phyloP scores from a whole-genome alignment of 2,329 filamentous ascomycete genomes.

The Trichothecium roseum region DNA sequence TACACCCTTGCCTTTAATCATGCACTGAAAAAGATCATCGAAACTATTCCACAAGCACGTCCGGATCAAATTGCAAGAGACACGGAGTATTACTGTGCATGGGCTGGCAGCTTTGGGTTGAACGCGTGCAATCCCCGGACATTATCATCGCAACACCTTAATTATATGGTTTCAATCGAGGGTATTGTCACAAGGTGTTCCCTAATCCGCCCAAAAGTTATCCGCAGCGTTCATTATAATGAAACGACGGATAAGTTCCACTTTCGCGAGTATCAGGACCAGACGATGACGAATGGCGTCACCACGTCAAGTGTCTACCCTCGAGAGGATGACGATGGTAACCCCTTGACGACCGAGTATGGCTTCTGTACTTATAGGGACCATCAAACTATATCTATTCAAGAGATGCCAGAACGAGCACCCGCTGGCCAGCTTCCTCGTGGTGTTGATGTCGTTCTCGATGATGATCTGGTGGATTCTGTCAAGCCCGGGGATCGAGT shows the following conservation, averaged over 20 bases:
- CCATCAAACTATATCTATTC: constrained; percentile 95
- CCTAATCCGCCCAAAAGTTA: constrained; percentile 90
- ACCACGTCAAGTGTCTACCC: constrained; percentile 90
- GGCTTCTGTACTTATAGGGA: constrained; percentile 93
- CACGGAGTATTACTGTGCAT: constrained; percentile 91
- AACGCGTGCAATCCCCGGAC: constrained; percentile 92
- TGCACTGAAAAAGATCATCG: constrained; percentile 80
- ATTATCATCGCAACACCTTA: constrained; percentile 77
- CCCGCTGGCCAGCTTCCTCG: constrained; percentile 91
- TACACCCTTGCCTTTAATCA: constrained; percentile 80
- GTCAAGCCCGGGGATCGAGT: constrained; percentile 95
- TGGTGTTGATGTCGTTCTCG: constrained; percentile 90
- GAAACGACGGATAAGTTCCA: constrained; percentile 79
- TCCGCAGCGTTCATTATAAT: constrained; percentile 96
- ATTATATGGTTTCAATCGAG: constrained; percentile 94
- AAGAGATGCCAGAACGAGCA: constrained; percentile 97
- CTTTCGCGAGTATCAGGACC: constrained; percentile 84
- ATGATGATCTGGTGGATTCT: constrained; percentile 90
- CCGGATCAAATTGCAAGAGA: constrained; percentile 69
- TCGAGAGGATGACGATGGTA: constrained; percentile 85
- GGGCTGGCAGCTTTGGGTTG: constrained; percentile 89
- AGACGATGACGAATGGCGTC: constrained; percentile 91
- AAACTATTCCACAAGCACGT: constrained; percentile 65
- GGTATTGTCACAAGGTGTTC: constrained; percentile 96
- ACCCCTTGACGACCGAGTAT: constrained; percentile 88